These are phyloP conservation scores for Beta corolliflora DNA, from an alignment of 179 eudicot genomes.

Conservation along the genomic window DNA sequence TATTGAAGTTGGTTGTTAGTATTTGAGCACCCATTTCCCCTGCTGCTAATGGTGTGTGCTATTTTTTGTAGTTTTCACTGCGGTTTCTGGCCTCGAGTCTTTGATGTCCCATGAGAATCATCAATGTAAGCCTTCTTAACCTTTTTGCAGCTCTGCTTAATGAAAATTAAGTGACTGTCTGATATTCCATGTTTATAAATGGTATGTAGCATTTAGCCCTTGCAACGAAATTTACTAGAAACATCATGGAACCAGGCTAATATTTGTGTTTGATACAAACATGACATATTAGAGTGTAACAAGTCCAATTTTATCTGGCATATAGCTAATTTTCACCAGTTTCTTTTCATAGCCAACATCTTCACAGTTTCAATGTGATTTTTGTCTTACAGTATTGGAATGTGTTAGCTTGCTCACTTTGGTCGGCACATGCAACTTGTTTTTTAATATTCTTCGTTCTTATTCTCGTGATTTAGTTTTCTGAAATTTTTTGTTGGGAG, in stretches of 20 bases:
- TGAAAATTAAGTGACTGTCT: neutral
- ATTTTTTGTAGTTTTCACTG: conserved; percentile 65
- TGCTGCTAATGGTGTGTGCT: conserved; percentile 19
- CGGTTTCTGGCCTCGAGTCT: conserved; percentile 87
- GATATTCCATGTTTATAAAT: neutral
- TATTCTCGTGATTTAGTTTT: neutral
- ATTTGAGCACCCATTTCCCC: neutral
- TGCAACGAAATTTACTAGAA: neutral
- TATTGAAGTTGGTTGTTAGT: neutral
- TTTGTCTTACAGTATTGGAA: neutral
- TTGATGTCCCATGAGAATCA: conserved; percentile 79
- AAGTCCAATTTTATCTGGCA: neutral
- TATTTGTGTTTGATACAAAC: neutral
- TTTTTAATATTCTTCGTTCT: neutral
- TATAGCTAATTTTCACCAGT: neutral
- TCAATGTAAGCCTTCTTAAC: conserved; percentile 57
- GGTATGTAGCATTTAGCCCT: neutral
- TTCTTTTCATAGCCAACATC: neutral
- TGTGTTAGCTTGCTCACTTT: neutral
- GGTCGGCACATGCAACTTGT: neutral
- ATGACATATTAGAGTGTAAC: neutral
- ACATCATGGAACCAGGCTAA: neutral
- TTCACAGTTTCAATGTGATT: neutral
- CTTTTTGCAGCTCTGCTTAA: neutral
- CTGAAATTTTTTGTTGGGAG: neutral